phyloP scores from a whole-genome alignment of 805 yeast species.

The Cyberlindnera samutprakarnensis region DNA sequence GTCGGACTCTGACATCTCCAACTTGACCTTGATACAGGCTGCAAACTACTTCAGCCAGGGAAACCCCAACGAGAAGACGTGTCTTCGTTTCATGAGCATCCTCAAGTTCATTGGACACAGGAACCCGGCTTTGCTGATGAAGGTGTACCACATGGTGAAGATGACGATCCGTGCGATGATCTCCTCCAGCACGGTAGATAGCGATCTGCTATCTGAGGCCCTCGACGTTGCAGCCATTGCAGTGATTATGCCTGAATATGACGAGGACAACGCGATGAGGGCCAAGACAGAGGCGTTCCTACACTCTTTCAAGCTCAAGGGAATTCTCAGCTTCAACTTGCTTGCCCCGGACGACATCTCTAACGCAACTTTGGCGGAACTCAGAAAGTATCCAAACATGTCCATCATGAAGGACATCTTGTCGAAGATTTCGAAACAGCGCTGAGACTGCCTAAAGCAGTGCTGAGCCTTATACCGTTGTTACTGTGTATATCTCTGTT shows the following conservation, averaged over 20 bases:
- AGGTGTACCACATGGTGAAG: constrained; percentile 24
- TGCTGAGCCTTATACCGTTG: too few species aligned
- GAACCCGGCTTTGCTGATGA: constrained; percentile 27
- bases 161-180: constrained; percentile 23
- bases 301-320: constrained; percentile 4
- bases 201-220: constrained; percentile 23
- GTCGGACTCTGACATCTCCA: constrained; percentile 23
- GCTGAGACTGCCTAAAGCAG: too few species aligned
- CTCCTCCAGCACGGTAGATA: constrained; percentile 6
- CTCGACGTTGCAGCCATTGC: constrained; percentile 27
- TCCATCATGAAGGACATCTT: too few species aligned
- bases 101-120: constrained; percentile 24
- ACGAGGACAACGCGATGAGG: constrained; percentile 4
- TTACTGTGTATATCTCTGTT: too few species aligned
- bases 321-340: constrained; percentile 2
- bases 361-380: too few species aligned
- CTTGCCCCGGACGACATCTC: not conserved
- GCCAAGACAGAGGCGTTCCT: not conserved
- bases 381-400: too few species aligned
- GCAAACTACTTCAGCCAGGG: constrained; percentile 25
- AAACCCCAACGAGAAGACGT: constrained; percentile 28
- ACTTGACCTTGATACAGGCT: constrained; percentile 28
- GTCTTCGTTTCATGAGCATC: constrained; percentile 26
- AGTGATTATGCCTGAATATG: constrained; percentile 18
- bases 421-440: too few species aligned